Evolutionary conservation across 2,329 filamentous ascomycete species (phyloP), one percentile per base, ranked within the genome.

Genomic region (Curvularia sp.): DNA sequence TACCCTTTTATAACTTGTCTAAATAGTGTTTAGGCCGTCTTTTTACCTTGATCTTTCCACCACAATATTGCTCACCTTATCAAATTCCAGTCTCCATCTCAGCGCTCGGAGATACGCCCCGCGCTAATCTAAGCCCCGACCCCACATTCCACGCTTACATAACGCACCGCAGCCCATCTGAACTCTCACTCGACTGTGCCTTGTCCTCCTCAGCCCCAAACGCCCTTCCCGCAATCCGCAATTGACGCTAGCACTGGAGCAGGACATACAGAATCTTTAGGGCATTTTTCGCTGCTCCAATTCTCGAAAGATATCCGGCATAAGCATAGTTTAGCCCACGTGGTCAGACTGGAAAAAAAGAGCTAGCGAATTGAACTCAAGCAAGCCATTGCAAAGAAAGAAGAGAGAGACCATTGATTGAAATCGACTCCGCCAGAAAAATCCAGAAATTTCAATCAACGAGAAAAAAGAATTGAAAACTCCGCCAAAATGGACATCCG

Each of bases 401-500:
- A 35, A 38, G 9, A 28, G 26, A 18, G 18, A 18, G 26, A 8
- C 5, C 26, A 28, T 28, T 28, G 26, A 28, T 6, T 28, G 26
- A 28, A 28, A 28, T 1, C 6, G 8, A 12, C 30, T 31, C 30
- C 9, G 7, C 30, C 9, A 31, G 9, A 4, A 31, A 6, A 28
- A 1, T 8, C 26, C 2, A 31, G 10, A 12, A 31, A 10, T 31
- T 4, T 24, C 22, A 3, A 24, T 12, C 30, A 31, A 31, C 8
- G n/a, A 47, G 12, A 20, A 24, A 26, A 41, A 46, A 50, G 47
- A 51, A 46, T 55, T 30, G 31, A 20, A 3, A 31, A 15, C 18
- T 1, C 67, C 6, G 6, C 30, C 62, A 49, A 98, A 6, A 31
- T 96, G 92, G 92, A 96, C 82, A 96, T 99, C 80, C 90, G 94